Conservation (phyloP, 2,329 filamentous ascomycete genomes). For the Pestalotiopsis sp. region DNA sequence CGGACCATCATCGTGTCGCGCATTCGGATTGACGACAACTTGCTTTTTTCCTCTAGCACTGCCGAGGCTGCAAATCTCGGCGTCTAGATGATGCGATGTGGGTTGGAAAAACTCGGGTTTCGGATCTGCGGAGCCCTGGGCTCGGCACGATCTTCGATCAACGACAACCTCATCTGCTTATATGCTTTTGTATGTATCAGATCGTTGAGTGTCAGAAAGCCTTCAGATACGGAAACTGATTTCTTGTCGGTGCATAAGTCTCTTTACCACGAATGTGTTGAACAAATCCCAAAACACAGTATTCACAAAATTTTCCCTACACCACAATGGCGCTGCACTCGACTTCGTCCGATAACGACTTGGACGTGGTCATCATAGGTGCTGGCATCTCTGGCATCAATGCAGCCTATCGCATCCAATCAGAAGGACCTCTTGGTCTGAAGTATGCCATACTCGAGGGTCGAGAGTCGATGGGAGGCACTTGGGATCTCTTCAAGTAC, state of each 20-base stretch:
- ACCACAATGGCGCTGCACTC: not conserved
- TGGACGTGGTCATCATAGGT: slow-evolving; percentile 69
- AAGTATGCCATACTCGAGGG: slow-evolving; percentile 70
- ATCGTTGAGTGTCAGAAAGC: not conserved
- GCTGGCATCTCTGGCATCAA: slow-evolving; percentile 79
- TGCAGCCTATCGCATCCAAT: slow-evolving; percentile 68
- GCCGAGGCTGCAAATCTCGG: not conserved
- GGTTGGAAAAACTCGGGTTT: not conserved
- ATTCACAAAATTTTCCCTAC: not conserved
- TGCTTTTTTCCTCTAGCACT: not conserved
- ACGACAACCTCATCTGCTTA: not conserved
- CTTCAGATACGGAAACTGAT: not conserved
- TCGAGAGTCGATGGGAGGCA: slow-evolving; percentile 69
- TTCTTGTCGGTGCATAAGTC: not conserved
- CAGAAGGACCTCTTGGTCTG: slow-evolving; percentile 51
- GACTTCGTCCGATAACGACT: slow-evolving; percentile 14
- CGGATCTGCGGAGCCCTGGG: not conserved
- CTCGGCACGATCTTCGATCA: not conserved
- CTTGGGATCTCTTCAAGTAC: slow-evolving; percentile 79
- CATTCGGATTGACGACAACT: not conserved
- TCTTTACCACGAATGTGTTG: not conserved
- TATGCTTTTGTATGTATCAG: not conserved
- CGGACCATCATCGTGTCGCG: not conserved
- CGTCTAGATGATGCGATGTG: not conserved
- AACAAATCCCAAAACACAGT: not conserved